Evolutionary conservation across 345 rosid species (phyloP), one percentile per base, ranked within the genome.

Genomic region (Punica granatum): DNA sequence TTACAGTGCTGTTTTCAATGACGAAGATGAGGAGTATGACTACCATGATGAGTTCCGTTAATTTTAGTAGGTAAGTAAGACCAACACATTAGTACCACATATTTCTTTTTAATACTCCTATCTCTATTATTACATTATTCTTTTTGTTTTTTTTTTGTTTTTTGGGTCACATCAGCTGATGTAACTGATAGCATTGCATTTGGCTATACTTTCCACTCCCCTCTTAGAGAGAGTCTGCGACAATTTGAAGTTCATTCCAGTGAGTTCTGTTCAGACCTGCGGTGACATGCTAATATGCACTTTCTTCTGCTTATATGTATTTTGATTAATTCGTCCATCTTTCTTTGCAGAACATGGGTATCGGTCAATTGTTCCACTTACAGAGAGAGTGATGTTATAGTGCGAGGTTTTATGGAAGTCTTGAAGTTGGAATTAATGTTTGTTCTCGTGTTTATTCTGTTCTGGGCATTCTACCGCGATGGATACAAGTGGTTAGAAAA

Each of bases 41-140:
- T 74, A 68, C 70, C 98, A 90, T 4, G 99, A 95, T 7, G 99
- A 92, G 81, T 90, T 95, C 79, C 96, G 97, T 71, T 92, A 80
- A 82, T 61, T 69, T 32, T 46, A 39, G 31, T 42, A 69, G 64
- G 87, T 83, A 67, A 61, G 28, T 16, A 31, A 60, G 36, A 48
- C 48, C 35, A 19, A 39, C 41, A 34, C 25, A 19, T 56, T 43
- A 58, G 19, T 36, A 53, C 28, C 63, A 30, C 30, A 15, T 9
- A 15, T 36, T 15, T 23, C 31, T 13, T 14, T 21, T 12, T 36
- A 23, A 26, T 46, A 43, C 25, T 8, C 7, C 42, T 37, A 37
- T n/a, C n/a, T n/a, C n/a, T n/a, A n/a, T n/a, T n/a, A n/a, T n/a
- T 49, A 5, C 56, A 2, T 51, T 4, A 21, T 3, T 11, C 21